These are phyloP conservation scores for Botryosphaeria agaves DNA, from an alignment of 2,329 filamentous ascomycete species.

Conservation along the genomic window DNA sequence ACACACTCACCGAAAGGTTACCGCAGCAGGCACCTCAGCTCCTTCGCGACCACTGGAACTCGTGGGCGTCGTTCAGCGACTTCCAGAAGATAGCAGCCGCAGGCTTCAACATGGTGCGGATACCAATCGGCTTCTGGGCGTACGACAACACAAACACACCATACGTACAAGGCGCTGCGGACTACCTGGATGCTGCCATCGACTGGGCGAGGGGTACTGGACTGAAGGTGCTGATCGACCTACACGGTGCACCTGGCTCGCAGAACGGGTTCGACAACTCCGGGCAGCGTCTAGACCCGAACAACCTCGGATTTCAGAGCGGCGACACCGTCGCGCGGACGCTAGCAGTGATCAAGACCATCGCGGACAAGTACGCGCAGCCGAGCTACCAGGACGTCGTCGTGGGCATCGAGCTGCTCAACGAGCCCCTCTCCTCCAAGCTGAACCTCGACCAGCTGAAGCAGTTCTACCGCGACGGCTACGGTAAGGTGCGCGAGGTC, in stretches of 20 bases:
- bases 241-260: slow-evolving; percentile 37
- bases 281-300: slow-evolving; percentile 29
- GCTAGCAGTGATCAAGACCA: slow-evolving; percentile 36
- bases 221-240: slow-evolving; percentile 40
- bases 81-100: slow-evolving; percentile 38
- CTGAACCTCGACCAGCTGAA: slow-evolving; percentile 27
- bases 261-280: slow-evolving; percentile 49
- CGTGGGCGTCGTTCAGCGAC: slow-evolving; percentile 31
- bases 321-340: slow-evolving; percentile 32
- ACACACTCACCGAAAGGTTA: slow-evolving; percentile 31
- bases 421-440: slow-evolving; percentile 35
- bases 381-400: slow-evolving; percentile 39
- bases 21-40: slow-evolving; percentile 23
- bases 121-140: slow-evolving; percentile 44
- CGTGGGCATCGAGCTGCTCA: slow-evolving; percentile 37
- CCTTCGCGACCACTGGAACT: slow-evolving; percentile 33
- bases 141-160: slow-evolving; percentile 32
- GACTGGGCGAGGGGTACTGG: slow-evolving; percentile 36
- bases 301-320: slow-evolving; percentile 27
- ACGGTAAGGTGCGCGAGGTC: slow-evolving; percentile 25
- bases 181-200: slow-evolving; percentile 37
- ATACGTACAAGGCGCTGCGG: slow-evolving; percentile 33
- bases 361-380: slow-evolving; percentile 39
- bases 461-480: slow-evolving; percentile 39
- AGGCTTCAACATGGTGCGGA: slow-evolving; percentile 41